These are phyloP conservation scores for Aspergillus tanneri DNA, from an alignment of 2,329 filamentous ascomycete genomes.

Conservation along the genomic window DNA sequence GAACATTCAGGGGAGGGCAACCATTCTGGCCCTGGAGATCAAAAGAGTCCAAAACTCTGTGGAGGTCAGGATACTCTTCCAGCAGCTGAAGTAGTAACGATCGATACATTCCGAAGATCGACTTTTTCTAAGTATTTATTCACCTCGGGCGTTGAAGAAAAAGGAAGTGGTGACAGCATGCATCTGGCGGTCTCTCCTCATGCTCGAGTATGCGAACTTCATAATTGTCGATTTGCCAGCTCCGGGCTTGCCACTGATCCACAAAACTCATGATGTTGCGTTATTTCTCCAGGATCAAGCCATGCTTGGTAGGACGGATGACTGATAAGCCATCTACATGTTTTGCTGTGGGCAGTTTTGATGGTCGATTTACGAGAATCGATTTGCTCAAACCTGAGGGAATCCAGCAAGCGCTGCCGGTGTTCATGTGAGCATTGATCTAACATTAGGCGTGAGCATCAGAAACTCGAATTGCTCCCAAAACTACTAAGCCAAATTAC, in stretches of 20 bases:
- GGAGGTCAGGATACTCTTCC: conserved; percentile 15
- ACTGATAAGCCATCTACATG: conserved; percentile 46
- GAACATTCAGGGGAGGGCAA: conserved; percentile 13
- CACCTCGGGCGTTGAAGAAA: conserved; percentile 32
- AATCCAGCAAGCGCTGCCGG: conserved; percentile 21
- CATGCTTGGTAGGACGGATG: conserved; percentile 40
- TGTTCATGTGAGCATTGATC: conserved; percentile 4
- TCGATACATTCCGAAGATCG: conserved; percentile 28
- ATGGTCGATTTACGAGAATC: conserved; percentile 41
- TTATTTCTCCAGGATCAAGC: conserved; percentile 29
- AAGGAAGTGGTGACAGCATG: conserved; percentile 30
- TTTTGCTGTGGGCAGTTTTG: conserved; percentile 38
- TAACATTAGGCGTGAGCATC: conserved; percentile 1
- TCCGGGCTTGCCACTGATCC: conserved; percentile 43
- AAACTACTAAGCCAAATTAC: conserved; percentile 6
- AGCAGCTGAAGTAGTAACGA: conserved; percentile 30
- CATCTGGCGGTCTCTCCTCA: conserved; percentile 38
- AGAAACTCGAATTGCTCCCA: neutral
- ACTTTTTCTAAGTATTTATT: conserved; percentile 24
- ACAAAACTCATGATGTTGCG: conserved; percentile 32
- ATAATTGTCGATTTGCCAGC: conserved; percentile 44
- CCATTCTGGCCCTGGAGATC: neutral
- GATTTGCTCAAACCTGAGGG: conserved; percentile 43
- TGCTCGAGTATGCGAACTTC: conserved; percentile 42
- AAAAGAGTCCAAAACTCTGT: too few species aligned